phyloP scores from a whole-genome alignment of 176 grass and related monocot species.

The bread wheat (Triticum aestivum) region DNA sequence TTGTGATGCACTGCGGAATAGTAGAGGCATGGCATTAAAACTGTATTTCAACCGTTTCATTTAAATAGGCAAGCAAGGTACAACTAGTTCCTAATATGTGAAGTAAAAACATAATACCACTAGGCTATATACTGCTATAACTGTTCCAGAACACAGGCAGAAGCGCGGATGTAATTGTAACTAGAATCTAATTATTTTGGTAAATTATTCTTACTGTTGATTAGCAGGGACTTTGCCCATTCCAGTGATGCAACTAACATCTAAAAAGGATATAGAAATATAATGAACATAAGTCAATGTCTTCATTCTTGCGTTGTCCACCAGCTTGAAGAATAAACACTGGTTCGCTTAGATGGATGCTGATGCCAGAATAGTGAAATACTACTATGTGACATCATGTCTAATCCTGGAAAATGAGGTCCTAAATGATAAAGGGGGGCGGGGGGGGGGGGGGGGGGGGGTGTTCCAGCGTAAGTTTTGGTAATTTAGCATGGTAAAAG shows the following conservation, averaged over 20 bases:
- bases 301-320: background rate
- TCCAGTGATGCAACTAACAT: background rate
- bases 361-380: background rate
- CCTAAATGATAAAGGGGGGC: background rate
- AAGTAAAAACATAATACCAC: background rate
- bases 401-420: background rate
- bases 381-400: background rate
- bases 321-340: background rate
- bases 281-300: background rate
- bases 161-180: background rate
- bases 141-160: background rate
- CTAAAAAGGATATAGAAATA: background rate
- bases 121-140: background rate
- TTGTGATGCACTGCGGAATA: background rate
- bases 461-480: background rate
- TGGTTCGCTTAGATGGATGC: background rate
- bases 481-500: background rate
- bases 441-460: background rate
- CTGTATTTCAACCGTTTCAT: background rate
- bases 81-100: background rate
- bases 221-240: background rate
- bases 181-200: background rate
- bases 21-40: background rate
- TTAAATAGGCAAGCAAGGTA: background rate
- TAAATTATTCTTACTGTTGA: background rate